These are phyloP conservation scores for Aspergillus baeticus DNA, from an alignment of 495 filamentous ascomycete genomes.

Conservation along the genomic window DNA sequence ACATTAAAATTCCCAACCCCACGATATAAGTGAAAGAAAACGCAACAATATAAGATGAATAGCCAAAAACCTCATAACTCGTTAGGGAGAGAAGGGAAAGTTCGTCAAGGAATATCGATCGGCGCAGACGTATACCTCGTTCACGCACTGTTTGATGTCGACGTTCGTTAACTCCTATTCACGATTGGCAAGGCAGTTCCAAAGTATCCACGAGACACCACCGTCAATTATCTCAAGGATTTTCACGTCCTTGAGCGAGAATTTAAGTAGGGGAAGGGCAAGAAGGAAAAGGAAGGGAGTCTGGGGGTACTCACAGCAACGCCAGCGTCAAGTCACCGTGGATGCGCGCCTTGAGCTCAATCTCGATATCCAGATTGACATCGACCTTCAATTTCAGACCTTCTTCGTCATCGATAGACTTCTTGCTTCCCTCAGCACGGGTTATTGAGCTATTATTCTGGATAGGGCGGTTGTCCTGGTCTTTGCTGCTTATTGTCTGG, in stretches of 20 bases:
- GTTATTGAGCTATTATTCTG: constrained; percentile 33
- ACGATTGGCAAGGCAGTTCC: constrained; percentile 2
- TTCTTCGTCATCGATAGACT: constrained; percentile 39
- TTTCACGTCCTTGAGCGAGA: background rate
- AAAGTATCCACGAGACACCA: constrained; percentile 6
- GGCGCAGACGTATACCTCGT: no score
- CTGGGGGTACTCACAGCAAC: constrained; percentile 66
- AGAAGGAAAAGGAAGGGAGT: background rate
- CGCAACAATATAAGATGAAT: no score
- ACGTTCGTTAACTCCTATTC: constrained; percentile 7
- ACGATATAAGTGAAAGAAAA: no score
- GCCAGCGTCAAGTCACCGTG: constrained; percentile 84
- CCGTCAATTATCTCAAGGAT: background rate
- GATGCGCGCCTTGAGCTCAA: constrained; percentile 86
- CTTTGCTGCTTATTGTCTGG: constrained; percentile 20
- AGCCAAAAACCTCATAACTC: constrained; percentile 2
- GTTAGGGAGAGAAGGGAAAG: constrained; percentile 1
- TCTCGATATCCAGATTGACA: constrained; percentile 83
- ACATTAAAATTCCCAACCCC: no score
- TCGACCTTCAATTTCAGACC: constrained; percentile 74
- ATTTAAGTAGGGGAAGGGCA: background rate
- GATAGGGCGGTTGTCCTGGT: constrained; percentile 13
- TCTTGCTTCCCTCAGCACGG: constrained; percentile 25
- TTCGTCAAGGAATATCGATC: background rate
- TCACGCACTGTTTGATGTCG: background rate